phyloP scores from a whole-genome alignment of 495 filamentous ascomycete genomes.

The Lophiotrema nucula region DNA sequence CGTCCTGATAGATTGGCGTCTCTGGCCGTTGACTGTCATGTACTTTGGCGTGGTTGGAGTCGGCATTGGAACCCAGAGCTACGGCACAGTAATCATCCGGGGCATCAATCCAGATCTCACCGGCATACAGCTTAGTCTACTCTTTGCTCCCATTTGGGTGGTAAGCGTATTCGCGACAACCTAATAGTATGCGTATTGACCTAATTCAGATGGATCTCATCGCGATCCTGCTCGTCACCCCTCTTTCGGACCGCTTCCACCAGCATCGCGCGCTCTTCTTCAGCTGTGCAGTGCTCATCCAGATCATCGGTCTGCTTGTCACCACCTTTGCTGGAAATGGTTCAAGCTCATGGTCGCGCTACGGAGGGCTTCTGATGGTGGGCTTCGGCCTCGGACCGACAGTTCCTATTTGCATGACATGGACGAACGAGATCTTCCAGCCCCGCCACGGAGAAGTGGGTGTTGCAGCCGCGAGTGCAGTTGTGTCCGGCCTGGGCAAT shows the following conservation, averaged over 20 bases:
- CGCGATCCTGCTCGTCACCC: slow-evolving; percentile 81
- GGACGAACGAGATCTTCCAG: slow-evolving; percentile 90
- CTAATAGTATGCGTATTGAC: neutral
- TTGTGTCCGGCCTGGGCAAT: slow-evolving; percentile 84
- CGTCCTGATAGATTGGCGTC: slow-evolving; percentile 77
- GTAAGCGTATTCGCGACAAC: slow-evolving; percentile 46
- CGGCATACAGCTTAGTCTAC: slow-evolving; percentile 71
- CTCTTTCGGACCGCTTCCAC: slow-evolving; percentile 84
- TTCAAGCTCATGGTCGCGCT: slow-evolving; percentile 74
- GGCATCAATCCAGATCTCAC: slow-evolving; percentile 70
- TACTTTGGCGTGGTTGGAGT: slow-evolving; percentile 94
- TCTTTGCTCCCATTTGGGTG: slow-evolving; percentile 91
- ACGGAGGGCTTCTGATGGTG: slow-evolving; percentile 84
- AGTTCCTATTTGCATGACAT: slow-evolving; percentile 89
- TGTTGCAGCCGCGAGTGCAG: slow-evolving; percentile 81
- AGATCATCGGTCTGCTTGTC: slow-evolving; percentile 78
- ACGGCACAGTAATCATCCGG: slow-evolving; percentile 81
- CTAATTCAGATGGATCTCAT: slow-evolving; percentile 71
- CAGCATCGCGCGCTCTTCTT: slow-evolving; percentile 82
- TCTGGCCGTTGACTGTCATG: slow-evolving; percentile 84
- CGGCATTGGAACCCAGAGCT: slow-evolving; percentile 83
- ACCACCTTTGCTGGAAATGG: slow-evolving; percentile 72
- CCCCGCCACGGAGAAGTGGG: slow-evolving; percentile 85
- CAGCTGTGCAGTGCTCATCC: slow-evolving; percentile 66
- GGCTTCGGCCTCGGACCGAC: slow-evolving; percentile 90